Evolutionary conservation across 176 grass and related monocot genomes (phyloP), one percentile per base, ranked within the genome.

Genomic region (Miscanthus lutarioriparius): DNA sequence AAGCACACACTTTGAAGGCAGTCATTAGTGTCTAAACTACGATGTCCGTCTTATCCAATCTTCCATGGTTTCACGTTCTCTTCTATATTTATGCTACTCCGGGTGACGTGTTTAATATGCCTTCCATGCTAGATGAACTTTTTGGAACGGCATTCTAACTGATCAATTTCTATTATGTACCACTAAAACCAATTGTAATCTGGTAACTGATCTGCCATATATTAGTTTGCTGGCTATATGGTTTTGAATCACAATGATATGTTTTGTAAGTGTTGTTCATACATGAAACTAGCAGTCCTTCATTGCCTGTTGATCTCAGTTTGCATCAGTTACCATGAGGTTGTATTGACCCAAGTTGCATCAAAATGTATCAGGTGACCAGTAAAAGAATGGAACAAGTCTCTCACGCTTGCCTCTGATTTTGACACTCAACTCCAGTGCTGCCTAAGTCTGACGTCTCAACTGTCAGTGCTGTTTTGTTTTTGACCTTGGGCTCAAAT

Each of bases 1-100:
- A 49, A 76, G 53, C 53, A 63, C 80, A 37, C 27, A 85, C 33
- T 67, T 64, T 76, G 28, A 47, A 85, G 10, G 61, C 62, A 35
- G 43, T n/a, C 17, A 62, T 43, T 43, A 53, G 16, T 49, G 2
- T 22, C 47, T 49, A 48, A 20, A 39, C 17, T 27, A 7, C 43
- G 1, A 68, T 9, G 23, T 53, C 44, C 20, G 10, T 51, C 0
- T 67, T 47, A 33, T 68, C 27, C 27, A 51, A 47, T 45, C 22
- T 3, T 37, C 43, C 44, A 36, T 68, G 43, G 5, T 35, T 49
- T 25, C 44, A 38, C 3, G 35, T 35, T 58, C 48, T 25, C 74
- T 13, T 37, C 0, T 51, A 16, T 22, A 49, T 64, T 7, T 64
- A 64, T 64, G 25, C 62, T 64, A 13, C 58, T 30, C 39, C 5